A percentile compares a stretch with the other conserved stretches of the same genome.
These are phyloP conservation scores for Penicillium soppii DNA, from an alignment of 495 filamentous ascomycete species.

Conservation along the genomic window DNA sequence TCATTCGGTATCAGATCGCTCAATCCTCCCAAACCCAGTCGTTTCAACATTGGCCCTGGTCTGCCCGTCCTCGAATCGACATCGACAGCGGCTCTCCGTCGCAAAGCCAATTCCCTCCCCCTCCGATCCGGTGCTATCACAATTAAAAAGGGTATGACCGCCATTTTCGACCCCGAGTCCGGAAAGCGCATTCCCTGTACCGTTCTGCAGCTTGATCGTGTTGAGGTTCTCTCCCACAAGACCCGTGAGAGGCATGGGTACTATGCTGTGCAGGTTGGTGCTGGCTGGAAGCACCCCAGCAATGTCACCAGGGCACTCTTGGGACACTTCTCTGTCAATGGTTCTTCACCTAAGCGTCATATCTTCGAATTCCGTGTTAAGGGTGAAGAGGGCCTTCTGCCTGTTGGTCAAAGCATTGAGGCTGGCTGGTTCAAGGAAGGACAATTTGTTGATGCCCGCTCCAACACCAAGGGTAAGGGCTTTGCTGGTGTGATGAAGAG, in stretches of 20 bases:
- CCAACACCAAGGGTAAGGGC: slow-evolving; percentile 77
- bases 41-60: slow-evolving; percentile 44
- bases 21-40: slow-evolving; percentile 45
- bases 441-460: slow-evolving; percentile 83
- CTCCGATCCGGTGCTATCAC: slow-evolving; percentile 79
- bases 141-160: slow-evolving; percentile 93
- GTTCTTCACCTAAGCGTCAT: slow-evolving; percentile 75
- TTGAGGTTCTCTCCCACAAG: slow-evolving; percentile 84
- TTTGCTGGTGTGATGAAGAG: slow-evolving; percentile 98
- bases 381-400: slow-evolving; percentile 66
- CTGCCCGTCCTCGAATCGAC: slow-evolving; percentile 64
- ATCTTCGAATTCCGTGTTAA: slow-evolving; percentile 84
- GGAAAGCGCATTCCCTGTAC: slow-evolving; percentile 83
- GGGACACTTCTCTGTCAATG: slow-evolving; percentile 78
- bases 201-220: slow-evolving; percentile 89
- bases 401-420: slow-evolving; percentile 68
- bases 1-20: slow-evolving; percentile 51
- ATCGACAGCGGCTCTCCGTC: slow-evolving; percentile 74
- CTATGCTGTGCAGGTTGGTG: slow-evolving; percentile 86
- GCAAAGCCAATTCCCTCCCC: slow-evolving; percentile 73
- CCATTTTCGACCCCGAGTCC: slow-evolving; percentile 72
- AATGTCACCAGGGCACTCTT: slow-evolving; percentile 79
- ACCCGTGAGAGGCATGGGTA: slow-evolving; percentile 80
- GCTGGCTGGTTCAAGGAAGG: slow-evolving; percentile 88
- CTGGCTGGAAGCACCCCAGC: slow-evolving; percentile 69